phyloP scores from a whole-genome alignment of 805 yeast genomes.

The Monosporozyma unispora region DNA sequence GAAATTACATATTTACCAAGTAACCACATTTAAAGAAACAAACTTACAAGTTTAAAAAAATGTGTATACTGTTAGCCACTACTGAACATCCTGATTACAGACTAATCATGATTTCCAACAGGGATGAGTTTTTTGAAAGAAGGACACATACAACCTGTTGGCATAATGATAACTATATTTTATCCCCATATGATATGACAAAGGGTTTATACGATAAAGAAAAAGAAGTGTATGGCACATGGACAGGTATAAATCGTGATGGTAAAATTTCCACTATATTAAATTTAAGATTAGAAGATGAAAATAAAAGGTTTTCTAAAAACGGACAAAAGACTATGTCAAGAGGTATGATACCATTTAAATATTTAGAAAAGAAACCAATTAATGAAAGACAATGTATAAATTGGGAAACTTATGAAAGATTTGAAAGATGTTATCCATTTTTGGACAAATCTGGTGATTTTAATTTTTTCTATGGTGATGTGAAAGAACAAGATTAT shows the following conservation, averaged over 20 bases:
- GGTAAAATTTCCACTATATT: conserved; percentile 67
- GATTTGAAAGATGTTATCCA: conserved; percentile 16
- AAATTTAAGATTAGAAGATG: conserved; percentile 48
- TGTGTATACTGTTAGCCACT: conserved; percentile 76
- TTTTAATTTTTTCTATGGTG: conserved; percentile 34
- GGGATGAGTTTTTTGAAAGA: conserved; percentile 78
- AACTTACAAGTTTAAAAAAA: conserved; percentile 18
- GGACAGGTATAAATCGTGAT: conserved; percentile 65
- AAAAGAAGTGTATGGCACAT: conserved; percentile 64
- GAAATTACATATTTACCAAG: background rate
- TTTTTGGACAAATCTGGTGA: conserved; percentile 19
- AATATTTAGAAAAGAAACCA: conserved; percentile 28
- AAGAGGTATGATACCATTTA: conserved; percentile 39
- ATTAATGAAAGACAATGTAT: conserved; percentile 9
- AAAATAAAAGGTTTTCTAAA: background rate
- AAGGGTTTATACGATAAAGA: conserved; percentile 1
- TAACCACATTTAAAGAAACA: background rate
- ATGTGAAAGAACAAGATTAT: conserved; percentile 16
- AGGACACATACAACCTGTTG: conserved; percentile 54
- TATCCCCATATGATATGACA: conserved; percentile 62
- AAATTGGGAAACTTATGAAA: conserved; percentile 23
- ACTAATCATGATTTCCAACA: conserved; percentile 64
- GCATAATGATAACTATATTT: conserved; percentile 29
- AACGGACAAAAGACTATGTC: conserved; percentile 21
- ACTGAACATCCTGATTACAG: conserved; percentile 66